These are phyloP conservation scores for Inonotus obliquus DNA, from an alignment of 1,284 basidiomycete species.

Conservation along the genomic window DNA sequence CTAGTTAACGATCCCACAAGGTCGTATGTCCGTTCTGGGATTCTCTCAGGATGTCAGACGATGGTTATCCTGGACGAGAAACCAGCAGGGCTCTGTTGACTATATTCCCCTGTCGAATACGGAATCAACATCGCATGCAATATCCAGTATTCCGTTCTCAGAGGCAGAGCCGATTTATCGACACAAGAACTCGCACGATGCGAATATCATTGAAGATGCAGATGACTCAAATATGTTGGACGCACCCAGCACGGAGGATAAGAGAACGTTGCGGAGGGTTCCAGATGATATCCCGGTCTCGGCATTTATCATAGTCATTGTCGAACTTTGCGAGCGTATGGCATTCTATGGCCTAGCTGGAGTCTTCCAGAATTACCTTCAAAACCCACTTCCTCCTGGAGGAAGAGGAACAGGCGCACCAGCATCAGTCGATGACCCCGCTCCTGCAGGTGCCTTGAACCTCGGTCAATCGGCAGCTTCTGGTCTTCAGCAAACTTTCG, in stretches of 20 bases:
- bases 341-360: conserved; percentile 46
- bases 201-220: not conserved
- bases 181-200: not conserved
- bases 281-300: conserved; percentile 37
- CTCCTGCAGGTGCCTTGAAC: conserved; percentile 46
- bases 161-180: not conserved
- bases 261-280: conserved; percentile 41
- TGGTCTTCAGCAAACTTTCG: conserved; percentile 40
- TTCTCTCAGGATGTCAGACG: not conserved
- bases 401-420: conserved; percentile 49
- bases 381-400: conserved; percentile 41
- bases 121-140: not conserved
- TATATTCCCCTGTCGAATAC: conserved; percentile 12
- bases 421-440: conserved; percentile 31
- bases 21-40: not conserved
- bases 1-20: not conserved
- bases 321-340: conserved; percentile 50
- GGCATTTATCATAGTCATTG: conserved; percentile 42
- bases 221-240: conserved; percentile 35
- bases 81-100: not conserved
- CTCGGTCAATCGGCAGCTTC: conserved; percentile 21
- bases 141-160: not conserved
- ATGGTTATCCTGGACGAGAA: not conserved
- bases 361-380: conserved; percentile 47
- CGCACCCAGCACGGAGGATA: conserved; percentile 47